A percentile compares a stretch with the other conserved stretches of the same genome.
These are phyloP conservation scores for Haplosporangium sp. DNA, from an alignment of 371 early-diverging fungal genomes.

Conservation along the genomic window DNA sequence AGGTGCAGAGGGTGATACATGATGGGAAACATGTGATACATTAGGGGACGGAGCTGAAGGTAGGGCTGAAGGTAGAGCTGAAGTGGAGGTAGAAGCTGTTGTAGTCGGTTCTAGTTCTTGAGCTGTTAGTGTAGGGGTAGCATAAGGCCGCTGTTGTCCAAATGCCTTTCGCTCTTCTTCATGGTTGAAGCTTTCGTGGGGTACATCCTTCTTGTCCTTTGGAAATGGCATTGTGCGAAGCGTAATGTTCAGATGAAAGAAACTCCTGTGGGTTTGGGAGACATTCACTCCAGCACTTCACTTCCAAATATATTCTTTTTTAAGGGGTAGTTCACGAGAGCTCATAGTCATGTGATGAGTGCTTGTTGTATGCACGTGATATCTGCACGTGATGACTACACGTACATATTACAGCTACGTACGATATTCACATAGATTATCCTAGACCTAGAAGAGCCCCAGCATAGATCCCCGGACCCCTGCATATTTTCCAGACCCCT, in stretches of 20 bases:
- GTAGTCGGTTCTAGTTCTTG: not conserved
- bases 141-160: constrained; percentile 29
- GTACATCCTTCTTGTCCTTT: constrained; percentile 8
- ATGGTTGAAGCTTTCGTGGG: not conserved
- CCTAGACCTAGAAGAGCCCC: no score
- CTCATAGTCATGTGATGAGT: no score
- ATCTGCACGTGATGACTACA: no score
- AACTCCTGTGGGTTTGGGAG: no score
- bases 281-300: no score
- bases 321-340: no score
- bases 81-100: not conserved
- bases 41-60: not conserved
- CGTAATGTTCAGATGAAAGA: not conserved
- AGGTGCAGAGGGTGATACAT: not conserved
- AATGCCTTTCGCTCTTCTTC: constrained; percentile 15
- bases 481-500: no score
- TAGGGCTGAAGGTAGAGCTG: not conserved
- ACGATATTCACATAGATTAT: no score
- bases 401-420: no score
- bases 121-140: constrained; percentile 4
- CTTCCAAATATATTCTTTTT: not conserved
- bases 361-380: no score
- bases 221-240: constrained; percentile 5
- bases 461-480: no score
- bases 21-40: not conserved